Evolutionary conservation across 495 filamentous ascomycete species (phyloP).

Genomic region (Hypoxylon subgilvum): DNA sequence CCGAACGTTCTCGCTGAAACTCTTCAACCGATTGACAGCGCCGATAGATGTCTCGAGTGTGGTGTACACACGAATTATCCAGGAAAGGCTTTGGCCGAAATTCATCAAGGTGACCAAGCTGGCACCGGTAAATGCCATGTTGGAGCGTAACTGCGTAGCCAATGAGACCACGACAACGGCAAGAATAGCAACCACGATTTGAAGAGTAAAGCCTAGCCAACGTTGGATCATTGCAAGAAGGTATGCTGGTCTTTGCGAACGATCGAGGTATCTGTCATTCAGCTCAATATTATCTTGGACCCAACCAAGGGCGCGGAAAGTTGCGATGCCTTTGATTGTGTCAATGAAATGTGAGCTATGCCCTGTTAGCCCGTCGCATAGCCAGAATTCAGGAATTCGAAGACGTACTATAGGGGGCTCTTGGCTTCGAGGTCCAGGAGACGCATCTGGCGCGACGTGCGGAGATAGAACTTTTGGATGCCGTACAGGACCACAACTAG

Average conservation of each 20-base stretch:
- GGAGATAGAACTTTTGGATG: constrained; percentile 65
- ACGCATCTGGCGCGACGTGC: constrained; percentile 65
- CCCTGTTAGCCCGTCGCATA: not conserved
- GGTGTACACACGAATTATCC: constrained; percentile 40
- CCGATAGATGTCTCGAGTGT: constrained; percentile 49
- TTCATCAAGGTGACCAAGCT: constrained; percentile 48
- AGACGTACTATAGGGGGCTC: constrained; percentile 37
- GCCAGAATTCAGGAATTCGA: not conserved
- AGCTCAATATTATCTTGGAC: constrained; percentile 48
- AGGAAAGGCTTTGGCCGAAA: constrained; percentile 31
- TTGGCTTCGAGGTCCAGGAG: constrained; percentile 46
- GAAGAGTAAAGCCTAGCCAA: constrained; percentile 51
- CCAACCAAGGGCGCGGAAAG: constrained; percentile 54
- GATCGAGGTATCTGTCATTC: constrained; percentile 48
- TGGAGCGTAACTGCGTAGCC: constrained; percentile 41
- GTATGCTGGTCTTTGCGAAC: constrained; percentile 54
- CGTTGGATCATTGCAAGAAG: constrained; percentile 52
- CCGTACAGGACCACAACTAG: constrained; percentile 50
- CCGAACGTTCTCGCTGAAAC: constrained; percentile 31
- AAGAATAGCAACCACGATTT: constrained; percentile 47
- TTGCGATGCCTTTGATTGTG: constrained; percentile 48
- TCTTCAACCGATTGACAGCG: constrained; percentile 45
- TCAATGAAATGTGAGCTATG: constrained; percentile 50
- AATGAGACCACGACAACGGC: constrained; percentile 45
- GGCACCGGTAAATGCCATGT: constrained; percentile 61